A percentile compares a stretch with the other conserved stretches of the same genome.
Evolutionary conservation across 148 eudicot species (phyloP).

Genomic region (Persicaria maculosa): DNA sequence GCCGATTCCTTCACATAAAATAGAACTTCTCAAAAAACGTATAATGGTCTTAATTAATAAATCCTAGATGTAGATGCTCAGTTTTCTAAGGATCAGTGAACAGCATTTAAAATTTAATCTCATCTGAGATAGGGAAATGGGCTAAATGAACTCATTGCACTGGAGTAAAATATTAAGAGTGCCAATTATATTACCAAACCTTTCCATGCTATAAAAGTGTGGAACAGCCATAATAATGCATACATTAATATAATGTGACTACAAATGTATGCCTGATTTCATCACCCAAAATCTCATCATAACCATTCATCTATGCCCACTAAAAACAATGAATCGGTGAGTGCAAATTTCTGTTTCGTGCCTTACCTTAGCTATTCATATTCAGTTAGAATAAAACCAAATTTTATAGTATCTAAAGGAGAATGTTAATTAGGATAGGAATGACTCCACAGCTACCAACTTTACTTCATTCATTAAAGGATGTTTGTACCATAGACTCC

Average conservation of each 20-base stretch:
- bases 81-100: not conserved
- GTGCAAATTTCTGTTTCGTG: no score
- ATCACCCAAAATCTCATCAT: not conserved
- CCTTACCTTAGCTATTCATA: no score
- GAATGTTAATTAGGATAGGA: no score
- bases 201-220: not conserved
- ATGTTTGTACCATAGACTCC: not conserved
- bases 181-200: not conserved
- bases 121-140: no score
- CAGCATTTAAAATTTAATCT: not conserved
- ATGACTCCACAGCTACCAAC: no score
- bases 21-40: not conserved
- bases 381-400: no score
- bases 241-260: no score
- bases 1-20: conserved; percentile 65
- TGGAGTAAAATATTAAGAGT: not conserved
- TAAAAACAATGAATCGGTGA: not conserved
- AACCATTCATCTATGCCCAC: not conserved
- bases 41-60: not conserved
- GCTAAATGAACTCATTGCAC: not conserved
- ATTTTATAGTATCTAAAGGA: no score
- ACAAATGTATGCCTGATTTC: no score
- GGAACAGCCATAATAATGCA: not conserved
- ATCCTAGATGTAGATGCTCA: no score
- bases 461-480: no score